These are phyloP conservation scores for Ephemerocybe angulata DNA, from an alignment of 768 basidiomycete genomes.

Conservation along the genomic window DNA sequence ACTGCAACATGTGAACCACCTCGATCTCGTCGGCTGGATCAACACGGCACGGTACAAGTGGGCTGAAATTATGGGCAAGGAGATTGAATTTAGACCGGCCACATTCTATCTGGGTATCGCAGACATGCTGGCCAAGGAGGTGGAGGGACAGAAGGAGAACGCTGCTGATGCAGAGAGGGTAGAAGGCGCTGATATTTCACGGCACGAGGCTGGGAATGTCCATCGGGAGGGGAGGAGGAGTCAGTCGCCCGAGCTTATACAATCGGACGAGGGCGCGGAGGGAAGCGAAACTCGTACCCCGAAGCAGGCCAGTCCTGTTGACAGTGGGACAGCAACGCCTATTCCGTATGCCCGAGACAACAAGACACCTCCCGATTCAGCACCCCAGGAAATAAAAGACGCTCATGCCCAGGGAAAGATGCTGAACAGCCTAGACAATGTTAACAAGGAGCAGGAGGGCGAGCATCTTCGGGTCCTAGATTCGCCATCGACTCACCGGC, in stretches of 20 bases:
- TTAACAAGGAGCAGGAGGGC: background rate
- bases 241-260: background rate
- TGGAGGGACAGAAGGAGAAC: slow-evolving; percentile 48
- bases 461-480: background rate
- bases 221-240: background rate
- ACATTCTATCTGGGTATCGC: slow-evolving; percentile 87
- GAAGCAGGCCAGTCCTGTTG: background rate
- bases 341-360: background rate
- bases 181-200: background rate
- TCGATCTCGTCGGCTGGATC: slow-evolving; percentile 92
- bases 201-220: background rate
- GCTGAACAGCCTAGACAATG: background rate
- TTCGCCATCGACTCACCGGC: too few relatives aligned
- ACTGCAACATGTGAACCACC: slow-evolving; percentile 83
- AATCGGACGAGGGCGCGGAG: too few relatives aligned
- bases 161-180: background rate
- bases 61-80: slow-evolving; percentile 83
- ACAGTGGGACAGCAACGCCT: background rate
- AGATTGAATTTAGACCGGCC: slow-evolving; percentile 88
- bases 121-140: slow-evolving; percentile 73
- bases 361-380: background rate
- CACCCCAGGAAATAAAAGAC: too few relatives aligned
- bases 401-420: background rate
- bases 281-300: background rate
- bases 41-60: slow-evolving; percentile 86